Percentiles rank a stretch among this genome's conserved stretches.
phyloP scores from a whole-genome alignment of 139 green algal species.

The Volvox reticuliferus region DNA sequence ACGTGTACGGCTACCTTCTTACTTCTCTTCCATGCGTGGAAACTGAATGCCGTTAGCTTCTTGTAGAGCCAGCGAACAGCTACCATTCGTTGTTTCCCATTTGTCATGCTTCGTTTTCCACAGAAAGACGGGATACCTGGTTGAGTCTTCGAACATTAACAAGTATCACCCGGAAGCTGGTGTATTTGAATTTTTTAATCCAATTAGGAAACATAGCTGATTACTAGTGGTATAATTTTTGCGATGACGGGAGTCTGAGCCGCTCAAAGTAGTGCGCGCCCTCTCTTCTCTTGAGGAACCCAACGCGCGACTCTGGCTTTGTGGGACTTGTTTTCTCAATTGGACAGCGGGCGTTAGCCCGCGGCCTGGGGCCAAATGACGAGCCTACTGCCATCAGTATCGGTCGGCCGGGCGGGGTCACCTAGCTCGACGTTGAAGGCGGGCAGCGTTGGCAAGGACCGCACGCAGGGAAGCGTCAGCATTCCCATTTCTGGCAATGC shows the following conservation, averaged over 20 bases:
- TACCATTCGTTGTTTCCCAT: too few relatives aligned
- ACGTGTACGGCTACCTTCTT: too few relatives aligned
- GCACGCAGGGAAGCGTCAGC: conserved; percentile 22
- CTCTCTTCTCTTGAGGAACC: not conserved
- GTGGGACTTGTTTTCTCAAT: not conserved
- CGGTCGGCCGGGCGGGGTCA: conserved; percentile 3
- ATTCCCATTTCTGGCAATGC: not conserved
- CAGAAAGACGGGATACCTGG: too few relatives aligned
- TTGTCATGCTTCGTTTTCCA: too few relatives aligned
- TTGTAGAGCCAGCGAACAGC: too few relatives aligned
- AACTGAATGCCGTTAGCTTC: too few relatives aligned
- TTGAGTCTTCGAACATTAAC: not conserved
- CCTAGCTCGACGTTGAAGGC: not conserved
- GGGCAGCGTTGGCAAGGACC: conserved; percentile 26
- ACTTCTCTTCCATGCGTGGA: too few relatives aligned
- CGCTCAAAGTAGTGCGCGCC: not conserved
- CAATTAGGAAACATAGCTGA: not conserved
- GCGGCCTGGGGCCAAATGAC: conserved; percentile 4
- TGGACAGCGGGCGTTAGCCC: not conserved
- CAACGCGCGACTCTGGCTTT: not conserved
- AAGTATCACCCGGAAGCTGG: not conserved
- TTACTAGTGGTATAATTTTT: not conserved
- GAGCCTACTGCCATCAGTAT: not conserved
- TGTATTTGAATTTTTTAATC: too few relatives aligned
- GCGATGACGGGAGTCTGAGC: not conserved